Conservation (phyloP, 2,329 filamentous ascomycete species). For the Neurospora sp. region DNA sequence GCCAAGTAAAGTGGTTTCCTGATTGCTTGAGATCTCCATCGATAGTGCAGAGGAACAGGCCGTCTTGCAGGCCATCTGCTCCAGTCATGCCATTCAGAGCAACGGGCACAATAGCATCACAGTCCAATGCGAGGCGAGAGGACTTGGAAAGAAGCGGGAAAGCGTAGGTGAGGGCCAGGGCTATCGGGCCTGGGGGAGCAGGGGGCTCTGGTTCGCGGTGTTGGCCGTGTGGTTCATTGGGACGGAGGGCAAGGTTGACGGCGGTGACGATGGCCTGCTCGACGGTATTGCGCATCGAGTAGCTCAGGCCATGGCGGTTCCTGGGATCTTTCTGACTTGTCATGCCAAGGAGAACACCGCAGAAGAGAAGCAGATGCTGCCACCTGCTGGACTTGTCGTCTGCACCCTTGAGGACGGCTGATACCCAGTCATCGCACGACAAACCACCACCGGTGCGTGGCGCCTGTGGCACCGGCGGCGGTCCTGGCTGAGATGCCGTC, state of each 20-base stretch:
- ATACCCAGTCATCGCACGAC: conserved; percentile 42
- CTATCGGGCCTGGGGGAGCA: conserved; percentile 41
- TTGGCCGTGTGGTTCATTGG: conserved; percentile 23
- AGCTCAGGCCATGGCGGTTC: conserved; percentile 52
- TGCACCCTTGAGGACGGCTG: conserved; percentile 45
- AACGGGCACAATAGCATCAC: conserved; percentile 60
- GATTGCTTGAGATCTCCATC: conserved; percentile 53
- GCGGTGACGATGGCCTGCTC: conserved; percentile 66
- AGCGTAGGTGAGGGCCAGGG: conserved; percentile 65
- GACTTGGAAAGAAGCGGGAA: conserved; percentile 60
- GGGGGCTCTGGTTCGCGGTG: conserved; percentile 25
- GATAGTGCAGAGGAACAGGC: conserved; percentile 62
- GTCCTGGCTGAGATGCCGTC: background rate
- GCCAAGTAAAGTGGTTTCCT: conserved; percentile 55
- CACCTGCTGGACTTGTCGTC: conserved; percentile 56
- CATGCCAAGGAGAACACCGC: conserved; percentile 69
- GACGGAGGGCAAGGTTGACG: conserved; percentile 58
- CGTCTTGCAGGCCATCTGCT: conserved; percentile 63
- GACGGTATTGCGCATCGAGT: conserved; percentile 53
- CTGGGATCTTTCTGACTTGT: conserved; percentile 36
- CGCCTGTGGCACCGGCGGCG: conserved; percentile 13
- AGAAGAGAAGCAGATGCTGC: conserved; percentile 75
- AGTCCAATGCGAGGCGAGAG: conserved; percentile 50
- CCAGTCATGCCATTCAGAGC: conserved; percentile 59
- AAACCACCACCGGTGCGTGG: conserved; percentile 31